A percentile compares a stretch with the other conserved stretches of the same genome.
These are phyloP conservation scores for Ganoderma multipileum DNA, from an alignment of 1,284 basidiomycete species.

Conservation along the genomic window DNA sequence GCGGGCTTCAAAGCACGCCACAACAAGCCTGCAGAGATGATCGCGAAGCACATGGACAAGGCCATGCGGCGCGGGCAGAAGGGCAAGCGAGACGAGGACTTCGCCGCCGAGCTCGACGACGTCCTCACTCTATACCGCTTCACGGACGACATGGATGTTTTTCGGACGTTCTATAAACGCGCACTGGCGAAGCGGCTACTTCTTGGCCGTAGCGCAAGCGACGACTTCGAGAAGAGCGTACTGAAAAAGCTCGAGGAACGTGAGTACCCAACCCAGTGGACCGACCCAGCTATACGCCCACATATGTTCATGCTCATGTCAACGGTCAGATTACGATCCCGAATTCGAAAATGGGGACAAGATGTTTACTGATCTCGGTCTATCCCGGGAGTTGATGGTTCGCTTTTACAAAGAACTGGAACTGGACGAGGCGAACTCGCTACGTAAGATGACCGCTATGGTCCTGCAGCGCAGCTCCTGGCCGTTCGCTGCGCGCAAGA, in stretches of 20 bases:
- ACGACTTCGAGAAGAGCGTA: slow-evolving; percentile 92
- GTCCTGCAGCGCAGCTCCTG: slow-evolving; percentile 79
- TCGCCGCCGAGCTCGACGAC: slow-evolving; percentile 76
- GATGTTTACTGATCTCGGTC: slow-evolving; percentile 88
- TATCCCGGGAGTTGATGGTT: slow-evolving; percentile 73
- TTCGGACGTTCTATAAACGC: slow-evolving; percentile 94
- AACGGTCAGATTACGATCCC: slow-evolving; percentile 76
- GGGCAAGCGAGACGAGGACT: slow-evolving; percentile 71
- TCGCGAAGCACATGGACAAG: slow-evolving; percentile 90
- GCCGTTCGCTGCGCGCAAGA: slow-evolving; percentile 68
- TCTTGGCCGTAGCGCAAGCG: slow-evolving; percentile 85
- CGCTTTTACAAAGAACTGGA: slow-evolving; percentile 55
- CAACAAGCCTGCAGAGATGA: slow-evolving; percentile 93
- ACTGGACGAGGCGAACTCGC: slow-evolving; percentile 26
- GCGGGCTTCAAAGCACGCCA: slow-evolving; percentile 82
- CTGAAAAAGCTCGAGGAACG: slow-evolving; percentile 89
- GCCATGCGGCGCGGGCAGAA: slow-evolving; percentile 89
- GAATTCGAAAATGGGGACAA: slow-evolving; percentile 89
- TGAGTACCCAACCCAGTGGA: slow-evolving; percentile 46
- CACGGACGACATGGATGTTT: slow-evolving; percentile 92
- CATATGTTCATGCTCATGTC: slow-evolving; percentile 13
- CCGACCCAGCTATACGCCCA: neutral
- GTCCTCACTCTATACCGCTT: slow-evolving; percentile 87
- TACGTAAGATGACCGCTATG: slow-evolving; percentile 63
- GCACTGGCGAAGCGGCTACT: slow-evolving; percentile 90